Evolutionary conservation across 768 basidiomycete species (phyloP), one percentile per base, ranked within the genome.

Genomic region (Leccinum incarnatum): DNA sequence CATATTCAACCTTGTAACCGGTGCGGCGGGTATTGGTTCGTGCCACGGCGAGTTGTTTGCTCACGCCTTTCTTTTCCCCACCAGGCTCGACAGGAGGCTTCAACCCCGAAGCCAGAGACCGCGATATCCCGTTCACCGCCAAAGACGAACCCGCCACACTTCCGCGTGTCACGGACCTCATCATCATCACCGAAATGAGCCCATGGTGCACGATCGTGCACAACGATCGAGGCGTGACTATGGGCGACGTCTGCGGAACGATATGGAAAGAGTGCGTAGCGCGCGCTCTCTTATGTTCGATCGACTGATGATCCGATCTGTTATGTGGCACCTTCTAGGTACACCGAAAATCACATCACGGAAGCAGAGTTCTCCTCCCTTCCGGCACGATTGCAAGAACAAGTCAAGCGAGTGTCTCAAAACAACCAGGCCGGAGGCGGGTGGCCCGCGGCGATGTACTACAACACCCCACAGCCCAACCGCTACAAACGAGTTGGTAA

Each of bases 201-300:
- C 91, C 92, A 2, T 93, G 91, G 91, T 89, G 88, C 69, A 89
- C 87, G 7, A 84, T 84, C 56, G 79, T 90, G 52, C 83, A 79
- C 72, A 92, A 87, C 66, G 83, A 86, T 15, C 73, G 75, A 0
- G 91, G 91, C 0, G 89, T 94, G 17, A 92, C 90, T 2, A 79
- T 89, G 61, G 81, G 80, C 17, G 90, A 94, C 67, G 79, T 93
- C n/a, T 89, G 86, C 65, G 77, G 78, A 4, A 73, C 79, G n/a
- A 73, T 93, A 48, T 90, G 83, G 78, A 85, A 84, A 71, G 91
- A 93, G 92, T 93, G 60, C 36, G 87, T 78, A 10, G 27, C 32
- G 23, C 25, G 3, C 23, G 40, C 30, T 52, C 48, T 19, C 32
- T 27, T n/a, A 19, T 32, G 3, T 42, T 47, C 27, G 56, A 54